Evolutionary conservation across 2,329 filamentous ascomycete species (phyloP).

Genomic region (Microcera coccophila): DNA sequence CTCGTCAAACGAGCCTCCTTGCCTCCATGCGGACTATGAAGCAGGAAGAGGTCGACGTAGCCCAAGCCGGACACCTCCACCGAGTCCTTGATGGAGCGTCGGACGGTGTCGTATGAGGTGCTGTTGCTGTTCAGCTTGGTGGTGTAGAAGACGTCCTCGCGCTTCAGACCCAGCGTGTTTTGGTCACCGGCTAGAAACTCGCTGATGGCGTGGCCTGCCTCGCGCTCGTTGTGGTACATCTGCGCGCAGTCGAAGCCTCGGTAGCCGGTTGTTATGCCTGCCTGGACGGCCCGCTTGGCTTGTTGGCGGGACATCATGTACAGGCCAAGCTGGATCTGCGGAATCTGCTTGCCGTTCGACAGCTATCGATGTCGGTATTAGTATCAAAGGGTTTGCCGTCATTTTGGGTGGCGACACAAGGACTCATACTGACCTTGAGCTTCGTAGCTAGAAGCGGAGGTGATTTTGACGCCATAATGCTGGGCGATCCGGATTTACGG

Average conservation of each 20-base stretch:
- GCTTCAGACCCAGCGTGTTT: constrained; percentile 50
- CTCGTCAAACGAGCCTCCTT: constrained; percentile 63
- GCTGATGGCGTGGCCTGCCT: constrained; percentile 63
- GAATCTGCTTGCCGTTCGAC: constrained; percentile 63
- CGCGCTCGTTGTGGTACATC: constrained; percentile 64
- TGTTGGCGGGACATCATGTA: constrained; percentile 66
- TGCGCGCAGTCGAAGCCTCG: constrained; percentile 51
- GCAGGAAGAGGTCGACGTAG: constrained; percentile 74
- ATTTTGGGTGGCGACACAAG: background rate
- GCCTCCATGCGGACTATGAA: constrained; percentile 77
- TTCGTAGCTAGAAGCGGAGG: constrained; percentile 21
- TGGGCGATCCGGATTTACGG: too few species aligned
- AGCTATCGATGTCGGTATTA: constrained; percentile 40
- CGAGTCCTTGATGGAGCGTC: constrained; percentile 61
- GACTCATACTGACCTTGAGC: constrained; percentile 20
- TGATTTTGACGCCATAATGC: constrained; percentile 20
- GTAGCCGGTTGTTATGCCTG: constrained; percentile 53
- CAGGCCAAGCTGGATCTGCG: constrained; percentile 68
- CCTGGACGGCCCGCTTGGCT: constrained; percentile 53
- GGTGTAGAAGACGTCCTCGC: constrained; percentile 74
- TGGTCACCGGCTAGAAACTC: constrained; percentile 49
- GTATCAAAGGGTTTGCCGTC: background rate
- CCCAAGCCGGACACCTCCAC: constrained; percentile 63
- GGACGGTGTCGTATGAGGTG: constrained; percentile 62
- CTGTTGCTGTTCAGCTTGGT: constrained; percentile 68